Percentiles rank a stretch among this genome's conserved stretches.
These are phyloP conservation scores for Saccharomycopsis vini DNA, from an alignment of 805 yeast species.

Conservation along the genomic window DNA sequence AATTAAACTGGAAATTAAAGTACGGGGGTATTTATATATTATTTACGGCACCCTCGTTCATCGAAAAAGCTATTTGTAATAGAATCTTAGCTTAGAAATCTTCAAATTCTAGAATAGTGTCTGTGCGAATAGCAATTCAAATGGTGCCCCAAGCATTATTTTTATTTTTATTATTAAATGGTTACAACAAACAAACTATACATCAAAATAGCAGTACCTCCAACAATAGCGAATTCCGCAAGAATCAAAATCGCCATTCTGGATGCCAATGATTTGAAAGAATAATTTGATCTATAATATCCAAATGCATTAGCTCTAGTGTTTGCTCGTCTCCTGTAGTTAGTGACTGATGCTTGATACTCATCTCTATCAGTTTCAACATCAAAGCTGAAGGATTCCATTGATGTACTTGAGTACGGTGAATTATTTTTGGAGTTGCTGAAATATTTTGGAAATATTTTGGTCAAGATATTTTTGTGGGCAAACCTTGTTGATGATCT, in stretches of 20 bases:
- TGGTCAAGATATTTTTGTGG: background rate
- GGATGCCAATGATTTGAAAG: background rate
- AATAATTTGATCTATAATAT: background rate
- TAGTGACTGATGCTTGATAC: background rate
- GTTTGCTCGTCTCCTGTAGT: conserved; percentile 5
- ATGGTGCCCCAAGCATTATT: no score
- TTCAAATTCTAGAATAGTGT: no score
- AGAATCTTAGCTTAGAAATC: no score
- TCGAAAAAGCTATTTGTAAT: no score
- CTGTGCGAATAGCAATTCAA: no score
- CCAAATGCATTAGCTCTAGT: conserved; percentile 1
- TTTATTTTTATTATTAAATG: no score
- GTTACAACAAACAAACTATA: conserved; percentile 2
- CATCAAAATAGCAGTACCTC: conserved; percentile 2
- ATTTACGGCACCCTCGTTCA: no score
- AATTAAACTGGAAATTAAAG: no score
- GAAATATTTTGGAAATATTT: background rate
- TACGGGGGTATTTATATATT: no score
- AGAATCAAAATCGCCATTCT: conserved; percentile 1
- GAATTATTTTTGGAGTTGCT: background rate
- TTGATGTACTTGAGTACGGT: conserved; percentile 1
- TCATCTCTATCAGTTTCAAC: conserved; percentile 9
- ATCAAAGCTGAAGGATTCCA: conserved; percentile 10
- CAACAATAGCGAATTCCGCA: conserved; percentile 4
- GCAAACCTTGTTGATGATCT: no score